phyloP scores from a whole-genome alignment of 805 yeast species.

The Tetrapisispora taiwanensis region DNA sequence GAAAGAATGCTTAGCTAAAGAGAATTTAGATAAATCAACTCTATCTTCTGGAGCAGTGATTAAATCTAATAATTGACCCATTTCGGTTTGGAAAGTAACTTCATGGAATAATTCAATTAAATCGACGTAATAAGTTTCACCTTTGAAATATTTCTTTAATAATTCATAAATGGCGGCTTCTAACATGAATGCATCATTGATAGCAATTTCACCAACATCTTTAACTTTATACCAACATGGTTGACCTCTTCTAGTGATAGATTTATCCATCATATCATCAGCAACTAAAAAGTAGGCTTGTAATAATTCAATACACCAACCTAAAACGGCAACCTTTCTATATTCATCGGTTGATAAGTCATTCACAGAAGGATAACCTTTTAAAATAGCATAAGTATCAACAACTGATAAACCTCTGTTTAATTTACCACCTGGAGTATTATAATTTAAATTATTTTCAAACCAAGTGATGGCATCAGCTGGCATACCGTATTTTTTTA shows the following conservation, averaged over 20 bases:
- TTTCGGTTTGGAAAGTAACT: constrained; percentile 93
- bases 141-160: constrained; percentile 78
- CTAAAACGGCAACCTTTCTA: constrained; percentile 75
- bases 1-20: constrained; percentile 83
- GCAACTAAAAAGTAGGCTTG: constrained; percentile 97
- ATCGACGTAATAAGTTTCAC: constrained; percentile 77
- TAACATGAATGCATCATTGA: constrained; percentile 93
- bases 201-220: constrained; percentile 85
- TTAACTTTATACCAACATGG: constrained; percentile 90
- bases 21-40: constrained; percentile 80
- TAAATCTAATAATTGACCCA: constrained; percentile 91
- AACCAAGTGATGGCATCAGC: constrained; percentile 82
- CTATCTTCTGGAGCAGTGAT: constrained; percentile 95
- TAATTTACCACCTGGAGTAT: constrained; percentile 92
- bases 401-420: constrained; percentile 94
- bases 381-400: constrained; percentile 79
- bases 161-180: constrained; percentile 89
- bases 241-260: constrained; percentile 95
- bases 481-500: constrained; percentile 69
- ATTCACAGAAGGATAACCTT: constrained; percentile 45
- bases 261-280: constrained; percentile 96
- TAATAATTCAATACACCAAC: constrained; percentile 90
- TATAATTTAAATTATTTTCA: constrained; percentile 60
- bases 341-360: constrained; percentile 63
- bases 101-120: constrained; percentile 91